Base-by-base conservation (phyloP, 192 early-diverging fungal species). In the Lunasporangiospora selenospora region DNA sequence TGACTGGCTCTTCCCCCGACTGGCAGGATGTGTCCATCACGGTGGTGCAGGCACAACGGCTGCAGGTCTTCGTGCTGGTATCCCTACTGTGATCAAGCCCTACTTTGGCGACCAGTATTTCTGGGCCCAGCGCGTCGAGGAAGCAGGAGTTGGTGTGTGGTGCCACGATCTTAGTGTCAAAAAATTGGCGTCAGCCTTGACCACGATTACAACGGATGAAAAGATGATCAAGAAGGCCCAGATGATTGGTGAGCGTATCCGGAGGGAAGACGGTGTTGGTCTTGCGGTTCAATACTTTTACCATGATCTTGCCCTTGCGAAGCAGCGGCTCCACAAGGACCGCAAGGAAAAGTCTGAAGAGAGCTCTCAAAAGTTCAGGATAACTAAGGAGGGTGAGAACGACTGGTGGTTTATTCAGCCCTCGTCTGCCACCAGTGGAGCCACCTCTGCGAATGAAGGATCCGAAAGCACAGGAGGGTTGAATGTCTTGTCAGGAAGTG, bases 21-120 rank as follows among this genome's bases (percentile, higher is more conserved):
- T 89, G 5, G 39, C 77, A 8, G 90, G 77, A 8, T 89, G 90
- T 16, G 81, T 92, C 8, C 91, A 93, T 71, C 91, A 93, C 58
- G 91, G 91, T 45, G 91, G 91, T 23, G 90, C 91, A 6, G 91
- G 91, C 8, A 92, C 91, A 6, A 84, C 83, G 1, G 81, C 87
- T 1, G 91, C 91, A 6, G 91, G 90, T 29, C 46, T 93, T n/a
- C 81, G 88, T 3, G 87, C 85, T 4, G 91, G 91, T 15, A 75
- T 79, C 46, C 90, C 91, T 6, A 90, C 90, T 2, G 67, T 90
- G 19, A 77, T 93, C 34, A 85, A 87, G 49, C 91, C 91, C 18
- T 93, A 87, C 57, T 88, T 87, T 78, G 85, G 82, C 15, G 85
- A 88, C 24, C 85, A 85, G 34, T 85, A 77, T 46, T 93, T 93